Conservation (phyloP, 164 flowering plant species). For the Vitis amurensis region DNA sequence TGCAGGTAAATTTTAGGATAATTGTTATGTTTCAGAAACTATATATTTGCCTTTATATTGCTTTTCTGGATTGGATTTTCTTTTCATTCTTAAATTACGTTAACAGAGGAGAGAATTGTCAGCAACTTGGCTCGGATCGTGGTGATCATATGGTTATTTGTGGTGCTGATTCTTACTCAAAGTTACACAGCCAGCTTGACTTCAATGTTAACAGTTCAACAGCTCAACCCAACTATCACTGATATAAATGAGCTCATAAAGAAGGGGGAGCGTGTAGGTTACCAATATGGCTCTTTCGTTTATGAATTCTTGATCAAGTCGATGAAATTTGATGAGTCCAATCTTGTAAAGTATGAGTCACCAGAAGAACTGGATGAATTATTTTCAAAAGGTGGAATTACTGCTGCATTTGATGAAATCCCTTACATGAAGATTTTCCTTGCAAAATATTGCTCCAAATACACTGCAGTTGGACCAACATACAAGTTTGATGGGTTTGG, state of each 20-base stretch:
- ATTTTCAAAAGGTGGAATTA: constrained; percentile 26
- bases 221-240: constrained; percentile 37
- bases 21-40: no score
- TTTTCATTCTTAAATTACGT: no score
- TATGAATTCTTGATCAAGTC: constrained; percentile 7
- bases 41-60: background rate
- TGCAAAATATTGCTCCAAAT: constrained; percentile 19
- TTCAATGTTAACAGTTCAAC: constrained; percentile 47
- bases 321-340: constrained; percentile 27
- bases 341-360: constrained; percentile 15
- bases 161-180: constrained; percentile 40
- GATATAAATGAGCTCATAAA: constrained; percentile 32
- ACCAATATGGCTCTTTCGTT: constrained; percentile 39
- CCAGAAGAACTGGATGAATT: constrained; percentile 25
- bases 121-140: constrained; percentile 43
- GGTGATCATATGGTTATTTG: constrained; percentile 52
- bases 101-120: constrained; percentile 42
- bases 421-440: constrained; percentile 33
- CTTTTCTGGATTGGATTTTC: background rate
- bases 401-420: constrained; percentile 38
- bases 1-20: no score
- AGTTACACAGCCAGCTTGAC: constrained; percentile 62
- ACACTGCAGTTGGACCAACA: constrained; percentile 20
- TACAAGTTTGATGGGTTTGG: constrained; percentile 29
- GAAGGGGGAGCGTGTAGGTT: constrained; percentile 40